Conservation (phyloP, 1,284 basidiomycete genomes). For the Porogramme epimiltina region DNA sequence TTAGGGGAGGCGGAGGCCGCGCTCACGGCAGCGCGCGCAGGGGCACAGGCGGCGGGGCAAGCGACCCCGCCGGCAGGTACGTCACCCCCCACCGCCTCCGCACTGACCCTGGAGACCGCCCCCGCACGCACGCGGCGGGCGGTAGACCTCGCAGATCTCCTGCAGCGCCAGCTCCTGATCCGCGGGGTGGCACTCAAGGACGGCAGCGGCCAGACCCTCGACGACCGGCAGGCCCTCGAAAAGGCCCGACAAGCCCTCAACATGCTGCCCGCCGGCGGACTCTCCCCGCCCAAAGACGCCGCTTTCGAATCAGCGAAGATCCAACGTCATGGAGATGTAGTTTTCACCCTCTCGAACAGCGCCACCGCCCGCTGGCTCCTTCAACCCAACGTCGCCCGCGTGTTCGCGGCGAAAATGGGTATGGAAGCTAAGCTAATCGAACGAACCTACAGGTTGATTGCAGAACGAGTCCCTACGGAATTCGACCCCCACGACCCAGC, state of each 20-base stretch:
- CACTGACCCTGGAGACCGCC: constrained; percentile 4
- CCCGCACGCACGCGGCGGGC: neutral
- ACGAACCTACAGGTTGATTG: constrained; percentile 5
- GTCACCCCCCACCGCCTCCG: neutral
- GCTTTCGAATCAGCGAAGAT: too few relatives aligned
- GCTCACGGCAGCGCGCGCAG: too few relatives aligned
- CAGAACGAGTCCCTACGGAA: neutral
- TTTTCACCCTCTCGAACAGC: too few relatives aligned
- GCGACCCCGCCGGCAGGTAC: too few relatives aligned
- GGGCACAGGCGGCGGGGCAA: too few relatives aligned
- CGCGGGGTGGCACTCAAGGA: neutral
- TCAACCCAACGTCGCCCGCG: too few relatives aligned
- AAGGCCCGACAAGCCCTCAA: neutral
- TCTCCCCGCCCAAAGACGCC: too few relatives aligned
- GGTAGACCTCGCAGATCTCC: neutral
- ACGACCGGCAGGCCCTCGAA: neutral
- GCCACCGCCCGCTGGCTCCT: too few relatives aligned
- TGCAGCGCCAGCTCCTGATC: constrained; percentile 3
- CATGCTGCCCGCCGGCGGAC: constrained; percentile 17
- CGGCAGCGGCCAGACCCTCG: neutral
- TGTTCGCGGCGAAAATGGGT: constrained; percentile 9
- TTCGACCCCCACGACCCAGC: constrained; percentile 2
- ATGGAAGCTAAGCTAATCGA: neutral
- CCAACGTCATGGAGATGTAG: too few relatives aligned
- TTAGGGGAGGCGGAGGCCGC: too few relatives aligned